Percentiles rank a stretch among this genome's conserved stretches.
phyloP scores from a whole-genome alignment of 2,329 filamentous ascomycete genomes.

The Iodosphaeria phyllophila region DNA sequence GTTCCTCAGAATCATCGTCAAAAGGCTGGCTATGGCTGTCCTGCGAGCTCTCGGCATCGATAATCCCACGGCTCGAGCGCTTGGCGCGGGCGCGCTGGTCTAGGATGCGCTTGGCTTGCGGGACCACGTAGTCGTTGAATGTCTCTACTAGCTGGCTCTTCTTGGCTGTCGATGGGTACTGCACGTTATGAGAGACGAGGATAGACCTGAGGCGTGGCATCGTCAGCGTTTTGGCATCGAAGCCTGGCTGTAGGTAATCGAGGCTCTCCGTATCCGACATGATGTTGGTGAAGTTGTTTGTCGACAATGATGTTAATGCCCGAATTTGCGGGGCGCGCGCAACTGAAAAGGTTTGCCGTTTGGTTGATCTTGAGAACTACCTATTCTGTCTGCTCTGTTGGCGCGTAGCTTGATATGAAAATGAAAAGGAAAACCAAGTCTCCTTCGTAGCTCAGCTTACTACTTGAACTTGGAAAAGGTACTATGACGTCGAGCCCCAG shows the following conservation, averaged over 20 bases:
- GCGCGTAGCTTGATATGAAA: no score
- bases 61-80: conserved; percentile 73
- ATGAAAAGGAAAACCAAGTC: no score
- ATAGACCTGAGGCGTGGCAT: conserved; percentile 81
- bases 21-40: conserved; percentile 41
- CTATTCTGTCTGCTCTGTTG: no score
- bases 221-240: conserved; percentile 69
- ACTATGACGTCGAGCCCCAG: no score
- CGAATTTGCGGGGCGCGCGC: no score
- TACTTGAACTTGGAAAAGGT: no score
- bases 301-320: no score
- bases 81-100: conserved; percentile 60
- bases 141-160: conserved; percentile 76
- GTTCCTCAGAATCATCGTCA: conserved; percentile 39
- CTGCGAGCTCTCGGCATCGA: conserved; percentile 46
- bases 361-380: no score
- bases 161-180: conserved; percentile 78
- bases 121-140: conserved; percentile 60
- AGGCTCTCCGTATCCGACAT: conserved; percentile 49
- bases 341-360: no score
- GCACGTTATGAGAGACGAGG: conserved; percentile 71
- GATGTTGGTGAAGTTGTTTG: conserved; percentile 7
- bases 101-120: conserved; percentile 61
- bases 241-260: conserved; percentile 73
- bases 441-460: no score